Base-by-base conservation (phyloP, 805 yeast genomes). In the Pichia paraexigua region DNA sequence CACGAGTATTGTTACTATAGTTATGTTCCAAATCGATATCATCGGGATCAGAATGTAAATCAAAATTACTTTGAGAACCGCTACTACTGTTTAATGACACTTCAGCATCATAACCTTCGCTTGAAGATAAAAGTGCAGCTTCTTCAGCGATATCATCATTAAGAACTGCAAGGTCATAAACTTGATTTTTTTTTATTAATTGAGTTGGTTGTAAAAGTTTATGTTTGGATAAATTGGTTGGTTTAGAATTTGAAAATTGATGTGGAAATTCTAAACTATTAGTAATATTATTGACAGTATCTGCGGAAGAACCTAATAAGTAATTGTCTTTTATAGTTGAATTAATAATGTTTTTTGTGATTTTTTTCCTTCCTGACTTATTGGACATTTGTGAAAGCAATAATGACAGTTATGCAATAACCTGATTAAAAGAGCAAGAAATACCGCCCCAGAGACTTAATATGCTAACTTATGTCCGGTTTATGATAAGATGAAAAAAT, bases 91-190 rank as follows among this genome's bases (percentile, higher is more conserved):
- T 30, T 17, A 41, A 45, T 12, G 47, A 43, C 12, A 52, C 44
- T 27, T 56, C 60, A 11, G 49, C 59, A 37, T 70, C 40, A 68
- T 74, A 18, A 15, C 52, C 53, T 27, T 53, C 55, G 45, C 52
- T 50, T 30, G 54, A 48, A 3, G 54, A 50, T 13, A 68, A 66
- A 8, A 68, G 64, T 42, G 72, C 61, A 1, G 75, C 63, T 5
- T 77, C 76, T 42, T 72, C 77, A 46, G 71, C 70, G 3, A 68
- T 61, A 48, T 72, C 71, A 35, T 58, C 64, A 22, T 47, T 46
- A 3, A 53, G 28, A 35, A 49, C 22, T 10, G 59, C 54, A 35
- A 47, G 49, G 18, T 37, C 40, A 35, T 54, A 48, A 12, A 50
- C 55, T 17, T 48, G 47, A 3, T 25, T 27, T 22, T 20, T 47